Conservation (phyloP, 495 filamentous ascomycete species). For the Penicillium lagena region DNA sequence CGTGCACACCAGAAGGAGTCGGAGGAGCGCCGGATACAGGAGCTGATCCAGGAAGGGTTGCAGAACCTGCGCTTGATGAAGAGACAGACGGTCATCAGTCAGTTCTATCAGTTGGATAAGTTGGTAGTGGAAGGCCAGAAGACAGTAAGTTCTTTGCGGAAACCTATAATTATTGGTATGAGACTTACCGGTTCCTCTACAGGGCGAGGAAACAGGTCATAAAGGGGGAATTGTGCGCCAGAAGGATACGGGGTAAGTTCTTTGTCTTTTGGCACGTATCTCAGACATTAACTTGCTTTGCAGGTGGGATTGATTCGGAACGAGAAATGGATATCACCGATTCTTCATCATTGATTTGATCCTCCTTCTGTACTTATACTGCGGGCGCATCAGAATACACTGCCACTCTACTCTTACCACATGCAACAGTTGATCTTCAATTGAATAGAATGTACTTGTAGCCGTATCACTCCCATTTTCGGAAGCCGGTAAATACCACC, state of each 20-base stretch:
- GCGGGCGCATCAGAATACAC: slow-evolving; percentile 5
- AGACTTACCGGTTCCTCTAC: not conserved
- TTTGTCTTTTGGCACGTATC: not conserved
- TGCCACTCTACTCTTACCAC: not conserved
- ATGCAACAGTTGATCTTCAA: not conserved
- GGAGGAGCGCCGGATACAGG: slow-evolving; percentile 74
- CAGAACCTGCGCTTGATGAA: slow-evolving; percentile 86
- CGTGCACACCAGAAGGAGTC: slow-evolving; percentile 62
- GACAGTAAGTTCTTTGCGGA: slow-evolving; percentile 29
- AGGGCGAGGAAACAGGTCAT: slow-evolving; percentile 71
- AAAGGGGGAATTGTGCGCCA: slow-evolving; percentile 67
- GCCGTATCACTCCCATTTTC: too few species aligned
- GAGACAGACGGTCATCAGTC: slow-evolving; percentile 91
- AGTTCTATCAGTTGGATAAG: slow-evolving; percentile 88
- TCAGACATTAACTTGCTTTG: slow-evolving; percentile 2
- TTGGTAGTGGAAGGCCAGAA: slow-evolving; percentile 90
- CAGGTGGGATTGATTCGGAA: slow-evolving; percentile 42
- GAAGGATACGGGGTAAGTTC: slow-evolving; percentile 73
- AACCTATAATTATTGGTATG: too few species aligned
- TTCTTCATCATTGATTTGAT: not conserved
- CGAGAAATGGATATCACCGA: not conserved
- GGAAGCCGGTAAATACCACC: too few species aligned
- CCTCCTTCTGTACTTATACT: slow-evolving; percentile 22
- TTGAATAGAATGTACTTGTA: too few species aligned
- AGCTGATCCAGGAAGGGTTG: slow-evolving; percentile 81